Base-by-base conservation (phyloP, 1,139 yeast species). In the Taphrina confusa region DNA sequence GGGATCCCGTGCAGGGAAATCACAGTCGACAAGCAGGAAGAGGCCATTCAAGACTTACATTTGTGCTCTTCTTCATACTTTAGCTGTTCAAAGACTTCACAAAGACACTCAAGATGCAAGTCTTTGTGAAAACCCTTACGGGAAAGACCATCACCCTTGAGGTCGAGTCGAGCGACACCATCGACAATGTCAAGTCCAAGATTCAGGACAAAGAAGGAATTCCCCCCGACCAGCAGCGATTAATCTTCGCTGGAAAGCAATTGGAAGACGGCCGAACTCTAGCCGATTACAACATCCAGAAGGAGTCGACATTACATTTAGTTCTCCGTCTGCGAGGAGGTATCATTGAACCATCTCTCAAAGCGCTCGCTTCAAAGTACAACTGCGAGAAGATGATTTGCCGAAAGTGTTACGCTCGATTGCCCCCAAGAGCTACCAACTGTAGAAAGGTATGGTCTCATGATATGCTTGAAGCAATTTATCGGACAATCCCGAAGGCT, bases 341-440 rank as follows among this genome's bases (percentile, higher is more conserved):
- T 81, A 84, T 84, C 82, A 92, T 92, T 79, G 98, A 92, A 85
- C 98, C 98, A 82, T 91, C 97, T 74, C 86, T 92, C 76, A 92
- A 91, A 83, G 96, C 94, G 74, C 86, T 92, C 76, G 98, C 98
- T 79, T 89, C 97, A 77, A 92, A 92, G 83, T 92, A 87, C 90
- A 92, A 92, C 95, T 92, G 97, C 85, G 98, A 92, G 72, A 92
- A 92, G 83, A 80, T 96, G 72, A 92, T 92, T 78, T 92, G 98
- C 85, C 95, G 98, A 82, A 88, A 90, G 80, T 92, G 98, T 84
- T 92, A 92, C 86, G 64, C 98, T 75, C 94, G 98, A 85, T 90
- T 92, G 77, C 98, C 98, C 76, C 96, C 97, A 80, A 92, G 97
- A 87, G 98, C 98, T 74, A 92, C 97, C 81, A 92, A 92, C 96